phyloP scores from a whole-genome alignment of 306 rosid species.

The Inga leiocalycina region DNA sequence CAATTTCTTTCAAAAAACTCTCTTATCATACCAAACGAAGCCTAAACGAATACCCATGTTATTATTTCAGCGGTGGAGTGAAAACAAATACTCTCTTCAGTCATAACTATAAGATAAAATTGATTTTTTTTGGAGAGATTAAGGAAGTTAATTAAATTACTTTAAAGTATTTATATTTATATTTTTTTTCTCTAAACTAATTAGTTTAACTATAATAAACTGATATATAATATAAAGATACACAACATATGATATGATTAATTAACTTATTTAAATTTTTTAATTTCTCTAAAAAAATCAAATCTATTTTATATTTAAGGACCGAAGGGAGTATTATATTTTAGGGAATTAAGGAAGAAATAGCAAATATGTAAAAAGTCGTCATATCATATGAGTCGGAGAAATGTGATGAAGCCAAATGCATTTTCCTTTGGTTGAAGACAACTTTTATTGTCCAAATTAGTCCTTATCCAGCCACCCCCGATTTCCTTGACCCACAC shows the following conservation, averaged over 20 bases:
- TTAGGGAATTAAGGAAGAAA: conserved; percentile 1
- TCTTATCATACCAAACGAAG: background rate
- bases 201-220: too few species aligned
- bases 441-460: conserved; percentile 41
- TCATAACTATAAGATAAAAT: too few species aligned
- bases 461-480: conserved; percentile 47
- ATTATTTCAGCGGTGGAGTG: background rate
- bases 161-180: too few species aligned
- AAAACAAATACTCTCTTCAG: background rate
- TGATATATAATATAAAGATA: too few species aligned
- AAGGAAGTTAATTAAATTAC: too few species aligned
- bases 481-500: conserved; percentile 49
- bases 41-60: background rate
- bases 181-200: too few species aligned
- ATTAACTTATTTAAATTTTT: too few species aligned
- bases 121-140: too few species aligned
- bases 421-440: conserved; percentile 51
- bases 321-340: too few species aligned
- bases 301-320: too few species aligned
- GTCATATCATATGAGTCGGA: conserved; percentile 27
- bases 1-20: background rate
- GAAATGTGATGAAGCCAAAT: conserved; percentile 40
- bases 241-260: too few species aligned
- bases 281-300: too few species aligned
- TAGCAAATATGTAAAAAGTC: background rate